Percentiles rank a stretch among this genome's conserved stretches.
These are phyloP conservation scores for Magnaporthiopsis rhizophila DNA, from an alignment of 2,329 filamentous ascomycete genomes.

Conservation along the genomic window DNA sequence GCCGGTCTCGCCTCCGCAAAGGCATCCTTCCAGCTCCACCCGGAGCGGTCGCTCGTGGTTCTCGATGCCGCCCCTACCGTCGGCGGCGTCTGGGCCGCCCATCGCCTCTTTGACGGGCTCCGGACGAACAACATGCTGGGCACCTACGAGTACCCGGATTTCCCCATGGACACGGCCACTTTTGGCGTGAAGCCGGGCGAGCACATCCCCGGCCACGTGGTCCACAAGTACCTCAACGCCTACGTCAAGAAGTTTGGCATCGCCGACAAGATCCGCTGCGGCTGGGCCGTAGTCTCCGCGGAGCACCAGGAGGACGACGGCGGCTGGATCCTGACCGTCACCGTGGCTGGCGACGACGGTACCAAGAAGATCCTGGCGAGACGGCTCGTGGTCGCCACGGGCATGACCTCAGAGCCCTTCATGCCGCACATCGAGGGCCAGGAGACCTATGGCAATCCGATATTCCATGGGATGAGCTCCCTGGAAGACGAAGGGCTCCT, in stretches of 20 bases:
- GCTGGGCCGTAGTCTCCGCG: conserved; percentile 31
- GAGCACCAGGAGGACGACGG: conserved; percentile 32
- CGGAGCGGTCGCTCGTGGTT: conserved; percentile 45
- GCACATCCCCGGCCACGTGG: conserved; percentile 37
- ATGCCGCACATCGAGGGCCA: conserved; percentile 38
- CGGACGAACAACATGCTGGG: conserved; percentile 69
- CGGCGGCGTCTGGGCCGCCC: conserved; percentile 63
- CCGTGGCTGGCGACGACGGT: conserved; percentile 7
- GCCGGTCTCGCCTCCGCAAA: conserved; percentile 52
- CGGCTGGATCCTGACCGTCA: conserved; percentile 34
- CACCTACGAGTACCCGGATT: conserved; percentile 66
- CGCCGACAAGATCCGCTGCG: conserved; percentile 29
- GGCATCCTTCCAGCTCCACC: conserved; percentile 51
- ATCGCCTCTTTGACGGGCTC: conserved; percentile 60
- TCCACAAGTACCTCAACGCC: conserved; percentile 39
- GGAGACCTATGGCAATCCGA: conserved; percentile 33
- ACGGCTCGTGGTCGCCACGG: conserved; percentile 47
- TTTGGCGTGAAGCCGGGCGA: conserved; percentile 38
- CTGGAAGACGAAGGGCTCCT: conserved; percentile 30
- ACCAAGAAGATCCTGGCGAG: conserved; percentile 26
- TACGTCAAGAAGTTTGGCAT: conserved; percentile 37
- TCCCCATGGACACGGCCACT: conserved; percentile 53
- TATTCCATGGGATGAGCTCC: conserved; percentile 45
- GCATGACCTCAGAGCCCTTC: conserved; percentile 42
- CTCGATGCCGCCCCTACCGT: conserved; percentile 49